Evolutionary conservation across 148 eudicot species (phyloP).

Genomic region (Salicornia ramosissima): DNA sequence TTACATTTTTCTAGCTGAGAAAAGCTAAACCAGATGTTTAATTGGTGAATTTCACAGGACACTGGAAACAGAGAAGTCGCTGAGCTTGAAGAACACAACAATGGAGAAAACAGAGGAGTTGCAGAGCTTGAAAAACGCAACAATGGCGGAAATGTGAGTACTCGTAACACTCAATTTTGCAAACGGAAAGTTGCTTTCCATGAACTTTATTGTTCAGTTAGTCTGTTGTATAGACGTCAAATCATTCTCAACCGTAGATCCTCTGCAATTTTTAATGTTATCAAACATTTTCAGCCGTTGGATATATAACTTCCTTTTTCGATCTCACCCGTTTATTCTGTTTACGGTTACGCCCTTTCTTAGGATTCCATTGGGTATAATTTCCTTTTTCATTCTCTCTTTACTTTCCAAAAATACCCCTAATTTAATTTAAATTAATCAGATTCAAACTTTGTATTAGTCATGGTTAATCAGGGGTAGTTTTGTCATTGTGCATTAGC

Average conservation of each 20-base stretch:
- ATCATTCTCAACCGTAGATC: constrained; percentile 15
- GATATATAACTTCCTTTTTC: constrained; percentile 12
- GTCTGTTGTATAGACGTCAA: neutral
- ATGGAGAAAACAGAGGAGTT: constrained; percentile 27
- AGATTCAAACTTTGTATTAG: too few species aligned
- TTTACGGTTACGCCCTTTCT: constrained; percentile 33
- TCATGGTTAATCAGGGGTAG: constrained; percentile 6
- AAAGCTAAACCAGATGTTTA: too few species aligned
- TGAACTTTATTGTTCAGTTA: neutral
- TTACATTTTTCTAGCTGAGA: neutral
- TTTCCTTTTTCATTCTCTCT: constrained; percentile 15
- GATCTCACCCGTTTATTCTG: constrained; percentile 29
- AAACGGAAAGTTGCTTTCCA: neutral
- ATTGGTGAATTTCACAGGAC: constrained; percentile 24
- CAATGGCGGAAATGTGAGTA: constrained; percentile 35
- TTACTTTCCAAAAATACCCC: constrained; percentile 7
- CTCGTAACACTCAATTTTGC: neutral
- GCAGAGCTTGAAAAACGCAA: constrained; percentile 33
- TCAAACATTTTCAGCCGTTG: constrained; percentile 22
- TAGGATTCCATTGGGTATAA: constrained; percentile 25
- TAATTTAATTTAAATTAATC: neutral
- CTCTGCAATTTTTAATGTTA: neutral
- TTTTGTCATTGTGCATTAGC: constrained; percentile 14
- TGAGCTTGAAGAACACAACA: constrained; percentile 36
- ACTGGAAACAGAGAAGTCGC: constrained; percentile 14